These are phyloP conservation scores for Ormosia emarginata DNA, from an alignment of 306 rosid genomes.

Conservation along the genomic window DNA sequence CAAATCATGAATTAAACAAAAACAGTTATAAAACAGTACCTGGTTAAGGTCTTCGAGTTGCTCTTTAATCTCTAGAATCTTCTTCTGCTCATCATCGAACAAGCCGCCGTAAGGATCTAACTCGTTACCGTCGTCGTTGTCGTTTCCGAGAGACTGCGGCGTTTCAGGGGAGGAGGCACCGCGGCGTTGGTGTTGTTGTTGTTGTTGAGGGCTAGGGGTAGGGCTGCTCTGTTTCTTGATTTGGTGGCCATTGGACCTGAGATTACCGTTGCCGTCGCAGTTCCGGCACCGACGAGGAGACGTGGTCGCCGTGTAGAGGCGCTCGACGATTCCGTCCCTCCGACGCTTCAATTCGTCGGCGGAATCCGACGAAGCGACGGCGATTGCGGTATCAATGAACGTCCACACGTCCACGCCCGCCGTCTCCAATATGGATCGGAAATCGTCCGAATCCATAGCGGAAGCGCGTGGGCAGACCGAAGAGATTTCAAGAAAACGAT, in stretches of 20 bases:
- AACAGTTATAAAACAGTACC: slow-evolving; percentile 33
- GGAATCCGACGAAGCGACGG: slow-evolving; percentile 66
- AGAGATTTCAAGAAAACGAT: background rate
- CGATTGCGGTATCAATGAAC: slow-evolving; percentile 82
- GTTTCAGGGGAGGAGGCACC: slow-evolving; percentile 54
- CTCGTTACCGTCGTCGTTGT: slow-evolving; percentile 26
- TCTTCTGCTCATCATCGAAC: slow-evolving; percentile 85
- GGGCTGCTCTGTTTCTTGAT: slow-evolving; percentile 23
- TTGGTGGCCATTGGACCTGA: slow-evolving; percentile 19
- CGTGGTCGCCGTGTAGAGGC: slow-evolving; percentile 53
- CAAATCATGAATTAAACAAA: background rate
- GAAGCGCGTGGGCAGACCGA: background rate
- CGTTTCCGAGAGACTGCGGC: slow-evolving; percentile 55
- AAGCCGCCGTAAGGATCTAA: slow-evolving; percentile 69
- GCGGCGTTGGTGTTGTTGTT: background rate
- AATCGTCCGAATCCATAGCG: slow-evolving; percentile 81
- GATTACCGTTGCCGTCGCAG: slow-evolving; percentile 33
- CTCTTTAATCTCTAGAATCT: slow-evolving; percentile 77
- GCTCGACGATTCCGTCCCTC: slow-evolving; percentile 75
- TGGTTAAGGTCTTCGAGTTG: slow-evolving; percentile 75
- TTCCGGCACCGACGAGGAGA: slow-evolving; percentile 37
- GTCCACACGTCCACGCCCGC: slow-evolving; percentile 86
- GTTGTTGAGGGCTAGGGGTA: slow-evolving; percentile 28
- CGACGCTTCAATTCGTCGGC: slow-evolving; percentile 62
- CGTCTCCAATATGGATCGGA: slow-evolving; percentile 65